These are phyloP conservation scores for Cocos nucifera DNA, from an alignment of 176 grass and related monocot genomes.

Conservation along the genomic window DNA sequence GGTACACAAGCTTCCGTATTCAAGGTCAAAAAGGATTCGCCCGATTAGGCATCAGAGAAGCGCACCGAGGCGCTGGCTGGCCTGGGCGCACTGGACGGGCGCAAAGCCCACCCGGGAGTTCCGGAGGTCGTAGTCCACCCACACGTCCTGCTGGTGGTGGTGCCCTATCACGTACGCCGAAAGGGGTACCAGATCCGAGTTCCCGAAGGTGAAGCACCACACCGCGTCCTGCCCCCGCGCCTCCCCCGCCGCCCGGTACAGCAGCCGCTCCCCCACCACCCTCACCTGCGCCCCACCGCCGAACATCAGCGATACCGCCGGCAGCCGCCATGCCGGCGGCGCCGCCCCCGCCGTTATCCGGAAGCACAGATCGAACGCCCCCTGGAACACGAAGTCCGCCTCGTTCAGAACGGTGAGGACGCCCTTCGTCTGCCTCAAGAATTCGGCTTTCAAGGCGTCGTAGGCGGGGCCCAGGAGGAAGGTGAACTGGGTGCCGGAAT, in stretches of 20 bases:
- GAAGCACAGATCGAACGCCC: conserved; percentile 80
- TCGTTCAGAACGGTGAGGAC: conserved; percentile 40
- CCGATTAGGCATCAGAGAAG: no score
- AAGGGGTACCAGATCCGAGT: conserved; percentile 55
- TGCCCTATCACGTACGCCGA: conserved; percentile 73
- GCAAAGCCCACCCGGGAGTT: conserved; percentile 64
- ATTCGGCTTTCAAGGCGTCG: conserved; percentile 47
- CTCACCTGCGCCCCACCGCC: conserved; percentile 46
- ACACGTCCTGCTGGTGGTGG: conserved; percentile 84
- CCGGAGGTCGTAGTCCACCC: conserved; percentile 81
- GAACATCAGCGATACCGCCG: conserved; percentile 45
- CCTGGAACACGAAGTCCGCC: conserved; percentile 66
- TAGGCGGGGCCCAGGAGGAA: conserved; percentile 74
- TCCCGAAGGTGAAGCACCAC: conserved; percentile 86
- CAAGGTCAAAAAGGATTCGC: no score
- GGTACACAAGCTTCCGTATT: no score
- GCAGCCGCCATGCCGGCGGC: not conserved
- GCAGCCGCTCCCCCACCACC: conserved; percentile 44
- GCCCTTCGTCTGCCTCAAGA: conserved; percentile 31
- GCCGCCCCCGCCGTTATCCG: conserved; percentile 18
- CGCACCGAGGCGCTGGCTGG: conserved; percentile 20
- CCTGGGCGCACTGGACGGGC: conserved; percentile 43
- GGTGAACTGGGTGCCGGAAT: conserved; percentile 82
- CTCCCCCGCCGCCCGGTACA: conserved; percentile 58
- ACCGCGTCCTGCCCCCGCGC: conserved; percentile 38